Base-by-base conservation (phyloP, 352 stramenopile species). In the Pilasporangium apinafurcum region DNA sequence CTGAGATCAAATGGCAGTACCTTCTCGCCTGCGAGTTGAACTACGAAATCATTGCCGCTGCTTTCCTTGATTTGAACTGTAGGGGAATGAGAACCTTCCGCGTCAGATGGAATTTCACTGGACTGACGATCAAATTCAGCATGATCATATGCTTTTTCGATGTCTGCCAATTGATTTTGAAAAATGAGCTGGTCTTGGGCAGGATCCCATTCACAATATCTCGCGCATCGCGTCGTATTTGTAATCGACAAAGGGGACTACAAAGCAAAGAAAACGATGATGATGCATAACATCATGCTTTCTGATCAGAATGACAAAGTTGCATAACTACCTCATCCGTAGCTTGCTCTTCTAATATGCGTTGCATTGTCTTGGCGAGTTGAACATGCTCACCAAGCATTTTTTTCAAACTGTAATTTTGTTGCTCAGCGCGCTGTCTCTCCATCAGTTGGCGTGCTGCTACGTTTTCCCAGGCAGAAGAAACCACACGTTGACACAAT, bases 341-440 rank as follows among this genome's bases (percentile, higher is more conserved):
- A 12, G 45, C 36, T 8, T 37, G 45, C 21, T 53, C 45, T 12
- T 37, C 22, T 22, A 53, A 30, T 14, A 53, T 53, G n/a, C 45
- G 45, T 27, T 53, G 36, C 21, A 53, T 28, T 10, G 36, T 53
- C 20, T 37, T 35, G 18, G 45, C 45, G 36, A 53, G 45, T n/a
- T 53, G 44, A n/a, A 53, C 45, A 37, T 53, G 45, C 13, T 53
- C 45, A 30, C 45, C 45, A 3, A 53, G 28, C 45, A 45, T 53
- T 8, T 46, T 29, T 33, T 53, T 53, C 10, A 53, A 30, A 8
- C 38, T 31, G n/a, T 53, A 37, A 30, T 53, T 53, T 17, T 53
- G 36, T 13, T 46, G 28, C 24, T 53, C 45, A 0, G 25, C 45
- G 4, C 45, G 45, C 22, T 53, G 28, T 35, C 45, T 35, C 28